Base-by-base conservation (phyloP, 371 early-diverging fungal genomes). In the Apophysomyces trapeziformis region DNA sequence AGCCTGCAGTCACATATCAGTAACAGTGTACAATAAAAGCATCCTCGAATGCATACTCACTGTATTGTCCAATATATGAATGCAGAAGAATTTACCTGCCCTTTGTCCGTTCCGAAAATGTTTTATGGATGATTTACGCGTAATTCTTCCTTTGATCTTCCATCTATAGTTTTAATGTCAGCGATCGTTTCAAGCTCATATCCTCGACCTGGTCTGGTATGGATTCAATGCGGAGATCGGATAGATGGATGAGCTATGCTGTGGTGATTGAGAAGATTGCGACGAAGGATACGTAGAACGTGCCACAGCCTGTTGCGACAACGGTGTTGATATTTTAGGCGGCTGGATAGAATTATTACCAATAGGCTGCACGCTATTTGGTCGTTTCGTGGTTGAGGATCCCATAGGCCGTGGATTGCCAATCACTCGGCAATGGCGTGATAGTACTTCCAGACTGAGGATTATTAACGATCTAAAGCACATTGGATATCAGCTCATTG, bases 1-100 rank as follows among this genome's bases (percentile, higher is more conserved):
- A 54, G 95, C 94, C 86, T 89, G 69, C 18, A 7, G 21, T 6
- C 5, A 18, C 21, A 21, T 50, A 26, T 50, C 21, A 50, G 21
- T 21, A n/a, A 2, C 13, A 14, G 5, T 2, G 6, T 35, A 13
- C 7, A 12, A 14, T 13, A 32, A 21, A 46, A 60, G 4, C n/a
- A 11, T 43, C 5, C 21, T 7, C 13, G 26, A 46, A 32, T 12
- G 46, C 1, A 21, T 38, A 16, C 41, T 41, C 21, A 50, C 54
- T 18, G 54, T 36, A 36, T 68, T 32, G 41, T 38, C 46, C 16
- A 37, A 46, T 13, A 14, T 39, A 26, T 46, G 39, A 58, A 66
- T 26, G 61, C 8, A 35, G n/a, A 58, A 46, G 67, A 65, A 16
- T 39, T 5, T 60, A 16, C 13, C 41, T 4, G 44, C 46, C 7